Percentiles rank a stretch among this genome's conserved stretches.
Evolutionary conservation across 306 rosid species (phyloP).

Genomic region (Gleditsia sinensis): DNA sequence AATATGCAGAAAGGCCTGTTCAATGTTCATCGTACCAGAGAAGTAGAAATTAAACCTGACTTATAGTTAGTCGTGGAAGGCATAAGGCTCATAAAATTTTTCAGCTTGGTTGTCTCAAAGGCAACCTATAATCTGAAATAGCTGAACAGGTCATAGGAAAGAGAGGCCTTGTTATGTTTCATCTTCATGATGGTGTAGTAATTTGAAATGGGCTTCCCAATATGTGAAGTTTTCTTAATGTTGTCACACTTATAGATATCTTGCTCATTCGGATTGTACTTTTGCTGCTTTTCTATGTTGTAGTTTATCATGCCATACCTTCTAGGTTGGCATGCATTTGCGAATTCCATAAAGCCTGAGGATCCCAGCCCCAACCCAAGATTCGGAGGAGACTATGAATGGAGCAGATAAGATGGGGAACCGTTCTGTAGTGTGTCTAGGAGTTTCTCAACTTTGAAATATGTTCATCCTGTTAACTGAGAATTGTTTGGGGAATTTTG

Average conservation of each 20-base stretch:
- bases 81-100: constrained; percentile 10
- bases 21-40: background rate
- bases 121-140: constrained; percentile 21
- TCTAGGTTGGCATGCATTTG: constrained; percentile 87
- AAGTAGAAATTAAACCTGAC: constrained; percentile 19
- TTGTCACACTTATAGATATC: background rate
- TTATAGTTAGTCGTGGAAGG: background rate
- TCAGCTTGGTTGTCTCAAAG: background rate
- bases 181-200: background rate
- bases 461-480: constrained; percentile 17
- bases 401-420: constrained; percentile 58
- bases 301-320: constrained; percentile 82
- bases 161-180: background rate
- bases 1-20: constrained; percentile 8
- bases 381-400: constrained; percentile 81
- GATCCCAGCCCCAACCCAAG: constrained; percentile 52
- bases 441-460: constrained; percentile 19
- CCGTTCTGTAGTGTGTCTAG: background rate
- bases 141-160: constrained; percentile 4
- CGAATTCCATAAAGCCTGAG: constrained; percentile 68
- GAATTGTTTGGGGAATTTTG: constrained; percentile 29
- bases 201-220: background rate
- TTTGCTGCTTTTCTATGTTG: constrained; percentile 31
- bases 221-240: background rate
- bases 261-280: background rate